Conservation (phyloP, 2,329 filamentous ascomycete genomes). For the Purpureocillium takamizusanense region DNA sequence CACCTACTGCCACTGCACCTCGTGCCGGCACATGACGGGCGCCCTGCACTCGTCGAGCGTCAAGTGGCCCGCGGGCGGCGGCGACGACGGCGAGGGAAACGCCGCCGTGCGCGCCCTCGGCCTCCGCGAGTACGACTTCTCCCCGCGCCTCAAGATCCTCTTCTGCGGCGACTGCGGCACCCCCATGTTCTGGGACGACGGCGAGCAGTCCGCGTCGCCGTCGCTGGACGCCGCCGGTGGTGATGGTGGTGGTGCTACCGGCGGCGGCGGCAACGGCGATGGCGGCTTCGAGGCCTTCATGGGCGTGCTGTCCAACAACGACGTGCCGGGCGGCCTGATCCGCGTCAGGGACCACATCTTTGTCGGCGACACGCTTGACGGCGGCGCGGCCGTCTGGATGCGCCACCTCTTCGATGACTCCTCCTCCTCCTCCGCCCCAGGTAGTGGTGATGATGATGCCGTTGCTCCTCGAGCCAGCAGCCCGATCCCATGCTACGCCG, state of each 20-base stretch:
- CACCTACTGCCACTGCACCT: slow-evolving; percentile 36
- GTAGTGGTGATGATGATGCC: too few relatives aligned
- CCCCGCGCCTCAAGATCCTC: slow-evolving; percentile 19
- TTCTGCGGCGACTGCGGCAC: slow-evolving; percentile 34
- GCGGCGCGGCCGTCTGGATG: slow-evolving; percentile 1
- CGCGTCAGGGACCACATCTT: neutral
- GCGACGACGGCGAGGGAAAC: slow-evolving; percentile 9
- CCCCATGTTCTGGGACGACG: slow-evolving; percentile 27
- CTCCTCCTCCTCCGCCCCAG: neutral
- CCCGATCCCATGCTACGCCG: neutral
- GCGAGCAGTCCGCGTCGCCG: neutral
- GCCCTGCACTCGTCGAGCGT: slow-evolving; percentile 28
- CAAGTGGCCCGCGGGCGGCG: slow-evolving; percentile 25
- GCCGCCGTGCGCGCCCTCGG: too few relatives aligned
- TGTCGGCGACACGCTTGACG: neutral
- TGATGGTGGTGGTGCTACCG: too few relatives aligned
- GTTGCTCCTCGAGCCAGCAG: too few relatives aligned
- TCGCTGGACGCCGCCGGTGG: too few relatives aligned
- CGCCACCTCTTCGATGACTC: neutral
- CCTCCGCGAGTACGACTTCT: slow-evolving; percentile 21
- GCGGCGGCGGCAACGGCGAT: too few relatives aligned
- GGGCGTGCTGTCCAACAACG: slow-evolving; percentile 1
- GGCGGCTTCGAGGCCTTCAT: neutral
- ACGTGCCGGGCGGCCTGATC: neutral
- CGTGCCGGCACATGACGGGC: slow-evolving; percentile 36